Percentiles rank a stretch among this genome's conserved stretches.
These are phyloP conservation scores for Camellia lanceoleosa DNA, from an alignment of 148 eudicot species.

Conservation along the genomic window DNA sequence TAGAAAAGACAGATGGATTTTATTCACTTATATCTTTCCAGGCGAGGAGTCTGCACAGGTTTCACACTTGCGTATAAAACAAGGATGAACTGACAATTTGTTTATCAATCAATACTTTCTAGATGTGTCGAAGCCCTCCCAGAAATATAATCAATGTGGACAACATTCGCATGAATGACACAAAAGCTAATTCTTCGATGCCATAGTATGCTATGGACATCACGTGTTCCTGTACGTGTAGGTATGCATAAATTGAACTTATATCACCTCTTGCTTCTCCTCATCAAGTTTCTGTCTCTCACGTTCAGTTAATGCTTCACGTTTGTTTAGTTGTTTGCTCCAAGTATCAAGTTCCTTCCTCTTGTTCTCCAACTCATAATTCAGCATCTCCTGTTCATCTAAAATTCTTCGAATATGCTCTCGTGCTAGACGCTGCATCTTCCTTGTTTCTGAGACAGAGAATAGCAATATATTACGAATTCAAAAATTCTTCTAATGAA, in stretches of 20 bases:
- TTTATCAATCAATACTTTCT: not conserved
- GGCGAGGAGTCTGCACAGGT: not conserved
- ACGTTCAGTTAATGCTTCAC: slow-evolving; percentile 72
- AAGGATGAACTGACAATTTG: not conserved
- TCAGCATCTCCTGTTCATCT: slow-evolving; percentile 70
- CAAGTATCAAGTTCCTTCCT: slow-evolving; percentile 57
- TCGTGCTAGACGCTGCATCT: slow-evolving; percentile 62
- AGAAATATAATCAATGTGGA: not conserved
- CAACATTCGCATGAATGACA: not conserved
- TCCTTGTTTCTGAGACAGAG: slow-evolving; percentile 55
- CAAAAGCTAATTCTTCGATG: not conserved
- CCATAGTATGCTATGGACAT: not conserved
- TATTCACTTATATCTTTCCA: not conserved
- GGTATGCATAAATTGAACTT: not conserved
- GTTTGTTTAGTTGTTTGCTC: slow-evolving; percentile 57
- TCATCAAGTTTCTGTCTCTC: slow-evolving; percentile 78
- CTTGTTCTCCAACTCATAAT: slow-evolving; percentile 55
- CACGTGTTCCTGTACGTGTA: not conserved
- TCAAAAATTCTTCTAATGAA: not conserved
- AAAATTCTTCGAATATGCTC: slow-evolving; percentile 55
- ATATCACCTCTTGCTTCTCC: slow-evolving; percentile 78
- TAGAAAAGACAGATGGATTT: not conserved
- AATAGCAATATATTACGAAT: not conserved
- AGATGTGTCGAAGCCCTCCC: not conserved
- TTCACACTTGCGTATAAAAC: not conserved